Evolutionary conservation across 2,329 filamentous ascomycete species (phyloP).

Genomic region (Chrysoporthe austroafricana): DNA sequence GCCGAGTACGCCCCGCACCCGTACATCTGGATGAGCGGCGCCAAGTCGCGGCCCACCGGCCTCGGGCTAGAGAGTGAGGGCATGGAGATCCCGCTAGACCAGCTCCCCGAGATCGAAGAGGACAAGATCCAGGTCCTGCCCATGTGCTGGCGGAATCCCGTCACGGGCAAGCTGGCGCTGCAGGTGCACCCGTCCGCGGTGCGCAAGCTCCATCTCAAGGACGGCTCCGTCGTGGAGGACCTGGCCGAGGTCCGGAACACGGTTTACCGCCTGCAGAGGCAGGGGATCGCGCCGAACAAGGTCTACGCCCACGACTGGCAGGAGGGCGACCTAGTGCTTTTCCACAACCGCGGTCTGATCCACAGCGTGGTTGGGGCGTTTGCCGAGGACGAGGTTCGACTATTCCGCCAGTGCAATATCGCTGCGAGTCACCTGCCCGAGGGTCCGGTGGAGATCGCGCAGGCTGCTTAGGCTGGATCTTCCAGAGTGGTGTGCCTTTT

Average conservation of each 20-base stretch:
- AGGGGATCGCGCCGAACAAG: slow-evolving; percentile 68
- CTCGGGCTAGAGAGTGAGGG: slow-evolving; percentile 72
- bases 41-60: slow-evolving; percentile 68
- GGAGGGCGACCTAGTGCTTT: slow-evolving; percentile 75
- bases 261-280: slow-evolving; percentile 71
- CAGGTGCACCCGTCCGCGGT: slow-evolving; percentile 77
- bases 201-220: slow-evolving; percentile 67
- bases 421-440: slow-evolving; percentile 64
- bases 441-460: slow-evolving; percentile 45
- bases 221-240: slow-evolving; percentile 72
- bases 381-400: slow-evolving; percentile 69
- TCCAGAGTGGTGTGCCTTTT: background rate
- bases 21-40: slow-evolving; percentile 79
- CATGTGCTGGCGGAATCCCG: slow-evolving; percentile 78
- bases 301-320: slow-evolving; percentile 80
- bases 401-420: slow-evolving; percentile 81
- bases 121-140: slow-evolving; percentile 72
- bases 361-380: slow-evolving; percentile 80
- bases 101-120: slow-evolving; percentile 60
- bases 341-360: slow-evolving; percentile 76
- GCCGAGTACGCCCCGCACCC: slow-evolving; percentile 80
- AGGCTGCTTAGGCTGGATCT: slow-evolving; percentile 20
- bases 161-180: slow-evolving; percentile 69
- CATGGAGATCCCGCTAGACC: slow-evolving; percentile 48
- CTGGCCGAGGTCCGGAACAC: slow-evolving; percentile 67